A percentile compares a stretch with the other conserved stretches of the same genome.
Conservation (phyloP, 345 rosid genomes). For the Melastoma malabathricum region DNA sequence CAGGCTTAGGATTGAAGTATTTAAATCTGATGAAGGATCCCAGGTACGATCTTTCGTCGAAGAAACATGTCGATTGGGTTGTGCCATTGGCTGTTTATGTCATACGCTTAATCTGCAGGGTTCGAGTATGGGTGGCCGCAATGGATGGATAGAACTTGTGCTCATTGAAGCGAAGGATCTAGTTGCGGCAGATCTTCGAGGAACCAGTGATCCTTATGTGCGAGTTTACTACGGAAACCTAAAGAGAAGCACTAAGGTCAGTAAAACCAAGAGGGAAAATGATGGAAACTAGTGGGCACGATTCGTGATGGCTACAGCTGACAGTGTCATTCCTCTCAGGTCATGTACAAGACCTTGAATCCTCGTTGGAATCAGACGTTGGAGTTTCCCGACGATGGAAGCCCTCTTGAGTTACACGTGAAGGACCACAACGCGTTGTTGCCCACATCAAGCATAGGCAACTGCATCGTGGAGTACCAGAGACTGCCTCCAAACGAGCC, state of each 20-base stretch:
- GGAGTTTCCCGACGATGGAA: slow-evolving; percentile 80
- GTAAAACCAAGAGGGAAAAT: neutral
- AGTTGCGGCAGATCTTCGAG: slow-evolving; percentile 85
- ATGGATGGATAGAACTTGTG: slow-evolving; percentile 82
- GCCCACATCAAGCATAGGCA: slow-evolving; percentile 74
- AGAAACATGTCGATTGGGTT: too few relatives aligned
- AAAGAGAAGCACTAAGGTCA: slow-evolving; percentile 82
- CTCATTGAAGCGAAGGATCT: slow-evolving; percentile 84
- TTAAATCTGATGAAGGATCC: slow-evolving; percentile 40
- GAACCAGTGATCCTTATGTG: slow-evolving; percentile 97
- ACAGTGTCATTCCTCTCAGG: slow-evolving; percentile 27
- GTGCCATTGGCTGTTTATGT: too few relatives aligned
- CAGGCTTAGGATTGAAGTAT: slow-evolving; percentile 67
- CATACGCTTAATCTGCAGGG: slow-evolving; percentile 27
- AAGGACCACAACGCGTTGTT: slow-evolving; percentile 83
- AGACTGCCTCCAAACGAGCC: slow-evolving; percentile 63
- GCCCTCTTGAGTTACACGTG: slow-evolving; percentile 59
- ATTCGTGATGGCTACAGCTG: too few relatives aligned
- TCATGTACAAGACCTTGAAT: slow-evolving; percentile 54
- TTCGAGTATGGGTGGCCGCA: slow-evolving; percentile 22
- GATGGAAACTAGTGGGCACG: too few relatives aligned
- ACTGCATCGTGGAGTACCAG: slow-evolving; percentile 79
- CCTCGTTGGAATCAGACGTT: slow-evolving; percentile 89
- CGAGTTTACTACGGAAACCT: slow-evolving; percentile 75
- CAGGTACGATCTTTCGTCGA: slow-evolving; percentile 22